These are phyloP conservation scores for Colletotrichum eremochloae DNA, from an alignment of 2,329 filamentous ascomycete species.

Conservation along the genomic window DNA sequence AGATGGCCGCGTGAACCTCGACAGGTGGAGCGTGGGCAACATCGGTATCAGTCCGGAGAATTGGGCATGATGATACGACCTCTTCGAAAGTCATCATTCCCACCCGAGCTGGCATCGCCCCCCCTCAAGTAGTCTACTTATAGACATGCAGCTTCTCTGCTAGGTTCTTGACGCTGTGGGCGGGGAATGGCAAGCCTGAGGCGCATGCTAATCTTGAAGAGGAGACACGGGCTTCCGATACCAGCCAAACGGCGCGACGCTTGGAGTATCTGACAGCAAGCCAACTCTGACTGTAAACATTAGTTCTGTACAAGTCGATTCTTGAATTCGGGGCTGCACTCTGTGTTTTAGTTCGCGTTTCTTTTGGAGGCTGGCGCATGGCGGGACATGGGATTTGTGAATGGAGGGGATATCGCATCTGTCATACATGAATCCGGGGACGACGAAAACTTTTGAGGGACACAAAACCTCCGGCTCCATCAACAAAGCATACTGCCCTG, in stretches of 20 bases:
- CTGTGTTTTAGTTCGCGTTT: not conserved
- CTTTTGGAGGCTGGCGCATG: not conserved
- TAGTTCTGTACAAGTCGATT: not conserved
- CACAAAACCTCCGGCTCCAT: not conserved
- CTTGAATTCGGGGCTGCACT: not conserved
- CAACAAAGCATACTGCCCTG: not conserved
- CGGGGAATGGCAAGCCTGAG: not conserved
- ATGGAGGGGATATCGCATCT: not conserved
- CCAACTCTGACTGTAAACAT: not conserved
- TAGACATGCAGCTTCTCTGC: not conserved
- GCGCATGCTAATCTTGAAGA: not conserved
- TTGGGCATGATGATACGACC: conserved; percentile 34
- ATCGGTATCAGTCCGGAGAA: conserved; percentile 44
- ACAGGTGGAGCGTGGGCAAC: conserved; percentile 43
- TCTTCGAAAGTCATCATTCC: not conserved
- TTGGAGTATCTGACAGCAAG: not conserved
- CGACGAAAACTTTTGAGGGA: not conserved
- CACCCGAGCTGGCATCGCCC: not conserved
- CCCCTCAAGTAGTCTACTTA: not conserved
- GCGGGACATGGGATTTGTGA: not conserved
- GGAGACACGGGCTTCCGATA: not conserved
- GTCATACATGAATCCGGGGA: not conserved
- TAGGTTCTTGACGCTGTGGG: not conserved
- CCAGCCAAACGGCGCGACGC: not conserved
- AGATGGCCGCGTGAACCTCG: conserved; percentile 37